Evolutionary conservation across 1,284 basidiomycete species (phyloP).

Genomic region (Cutaneotrichosporon sp.): DNA sequence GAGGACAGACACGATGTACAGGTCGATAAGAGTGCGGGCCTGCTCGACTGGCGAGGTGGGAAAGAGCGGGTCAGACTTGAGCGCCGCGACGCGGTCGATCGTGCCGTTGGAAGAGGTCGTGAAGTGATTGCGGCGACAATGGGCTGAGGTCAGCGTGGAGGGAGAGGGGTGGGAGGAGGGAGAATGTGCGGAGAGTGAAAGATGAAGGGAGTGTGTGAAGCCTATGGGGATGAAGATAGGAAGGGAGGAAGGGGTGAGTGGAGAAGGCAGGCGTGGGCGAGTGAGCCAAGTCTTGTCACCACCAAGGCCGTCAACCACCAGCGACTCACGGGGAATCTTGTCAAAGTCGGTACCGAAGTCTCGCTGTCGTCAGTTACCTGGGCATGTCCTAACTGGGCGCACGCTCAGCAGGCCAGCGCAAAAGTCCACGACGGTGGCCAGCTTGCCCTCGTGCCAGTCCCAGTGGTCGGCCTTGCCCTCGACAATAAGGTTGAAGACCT

Average conservation of each 20-base stretch:
- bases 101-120: slow-evolving; percentile 55
- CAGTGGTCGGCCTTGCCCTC: slow-evolving; percentile 78
- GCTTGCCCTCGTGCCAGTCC: slow-evolving; percentile 73
- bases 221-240: neutral
- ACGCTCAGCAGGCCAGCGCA: slow-evolving; percentile 78
- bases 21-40: slow-evolving; percentile 74
- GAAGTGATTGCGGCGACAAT: slow-evolving; percentile 88
- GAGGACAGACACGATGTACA: slow-evolving; percentile 88
- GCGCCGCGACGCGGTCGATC: slow-evolving; percentile 59
- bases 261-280: neutral
- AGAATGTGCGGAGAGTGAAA: neutral
- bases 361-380: slow-evolving; percentile 57
- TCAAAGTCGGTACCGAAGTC: slow-evolving; percentile 74
- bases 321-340: slow-evolving; percentile 48
- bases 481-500: slow-evolving; percentile 74
- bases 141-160: slow-evolving; percentile 54
- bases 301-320: too few species aligned
- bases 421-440: slow-evolving; percentile 71
- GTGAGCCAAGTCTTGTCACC: too few species aligned
- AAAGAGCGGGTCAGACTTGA: slow-evolving; percentile 50
- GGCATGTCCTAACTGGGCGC: slow-evolving; percentile 41
- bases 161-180: neutral
- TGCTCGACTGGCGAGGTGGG: slow-evolving; percentile 59
- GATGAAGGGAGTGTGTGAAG: neutral
- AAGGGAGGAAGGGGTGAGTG: neutral